Evolutionary conservation across 208 protist species (phyloP).

Genomic region (Crithidia thermophila): DNA sequence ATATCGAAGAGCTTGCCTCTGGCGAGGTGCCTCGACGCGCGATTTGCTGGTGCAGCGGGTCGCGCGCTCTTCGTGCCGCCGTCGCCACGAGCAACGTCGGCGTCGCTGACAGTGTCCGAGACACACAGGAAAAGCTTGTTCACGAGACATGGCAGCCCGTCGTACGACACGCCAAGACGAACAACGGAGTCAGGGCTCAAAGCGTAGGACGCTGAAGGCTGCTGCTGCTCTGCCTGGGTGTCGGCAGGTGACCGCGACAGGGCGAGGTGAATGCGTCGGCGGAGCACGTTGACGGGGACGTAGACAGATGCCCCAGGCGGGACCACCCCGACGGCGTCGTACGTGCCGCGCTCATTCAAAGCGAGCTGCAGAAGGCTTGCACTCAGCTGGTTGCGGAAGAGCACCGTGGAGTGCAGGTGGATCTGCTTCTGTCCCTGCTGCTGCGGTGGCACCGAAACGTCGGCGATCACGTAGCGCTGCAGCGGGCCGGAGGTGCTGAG

Average conservation of each 20-base stretch:
- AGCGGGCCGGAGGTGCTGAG: conserved; percentile 15
- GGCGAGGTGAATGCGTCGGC: conserved; percentile 19
- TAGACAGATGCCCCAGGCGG: neutral
- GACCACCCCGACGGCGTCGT: conserved; percentile 15
- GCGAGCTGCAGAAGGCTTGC: conserved; percentile 37
- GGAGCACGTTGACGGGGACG: conserved; percentile 18
- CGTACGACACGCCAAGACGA: conserved; percentile 64
- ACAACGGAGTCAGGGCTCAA: conserved; percentile 7
- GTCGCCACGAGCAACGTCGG: too few relatives aligned
- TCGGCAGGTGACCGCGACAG: neutral
- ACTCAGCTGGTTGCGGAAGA: conserved; percentile 55
- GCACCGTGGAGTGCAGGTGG: conserved; percentile 46
- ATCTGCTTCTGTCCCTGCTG: conserved; percentile 47
- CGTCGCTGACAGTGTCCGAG: conserved; percentile 17
- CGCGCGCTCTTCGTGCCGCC: neutral
- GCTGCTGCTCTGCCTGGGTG: neutral
- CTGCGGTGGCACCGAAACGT: conserved; percentile 37
- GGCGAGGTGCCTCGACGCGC: conserved; percentile 23
- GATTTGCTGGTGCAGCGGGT: neutral
- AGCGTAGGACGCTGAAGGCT: neutral
- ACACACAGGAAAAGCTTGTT: conserved; percentile 56
- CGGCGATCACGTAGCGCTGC: conserved; percentile 47
- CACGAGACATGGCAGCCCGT: conserved; percentile 51
- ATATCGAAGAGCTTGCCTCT: conserved; percentile 38
- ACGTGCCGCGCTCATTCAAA: neutral